A percentile compares a stretch with the other conserved stretches of the same genome.
Conservation (phyloP, 495 filamentous ascomycete species). For the Chlorociboria aeruginascens region DNA sequence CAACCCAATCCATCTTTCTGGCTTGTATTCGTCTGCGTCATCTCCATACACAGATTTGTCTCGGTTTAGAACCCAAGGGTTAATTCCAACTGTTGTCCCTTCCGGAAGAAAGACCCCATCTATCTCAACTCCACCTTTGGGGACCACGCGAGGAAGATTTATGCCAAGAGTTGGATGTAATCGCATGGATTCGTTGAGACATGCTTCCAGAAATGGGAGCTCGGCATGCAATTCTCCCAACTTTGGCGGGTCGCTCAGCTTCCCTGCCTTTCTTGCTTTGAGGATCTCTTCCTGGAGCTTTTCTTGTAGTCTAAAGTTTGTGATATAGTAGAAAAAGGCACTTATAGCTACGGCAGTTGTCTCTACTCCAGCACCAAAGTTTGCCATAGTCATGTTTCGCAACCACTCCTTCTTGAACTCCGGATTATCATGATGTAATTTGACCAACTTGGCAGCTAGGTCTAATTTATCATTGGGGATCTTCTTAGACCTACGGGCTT, state of each 20-base stretch:
- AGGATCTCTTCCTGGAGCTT: conserved; percentile 20
- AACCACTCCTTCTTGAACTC: conserved; percentile 26
- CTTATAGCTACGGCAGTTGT: conserved; percentile 34
- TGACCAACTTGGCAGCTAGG: conserved; percentile 22
- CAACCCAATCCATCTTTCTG: conserved; percentile 51
- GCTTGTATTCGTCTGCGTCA: conserved; percentile 48
- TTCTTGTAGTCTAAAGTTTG: conserved; percentile 14
- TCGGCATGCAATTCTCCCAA: conserved; percentile 1
- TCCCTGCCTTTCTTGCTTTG: conserved; percentile 1
- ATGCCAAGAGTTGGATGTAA: conserved; percentile 4
- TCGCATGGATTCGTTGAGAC: conserved; percentile 9
- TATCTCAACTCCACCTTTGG: conserved; percentile 1
- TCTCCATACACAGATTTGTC: conserved; percentile 37
- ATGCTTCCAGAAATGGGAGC: conserved; percentile 3
- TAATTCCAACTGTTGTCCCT: conserved; percentile 9
- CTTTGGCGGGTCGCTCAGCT: conserved; percentile 1
- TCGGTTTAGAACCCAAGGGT: conserved; percentile 4
- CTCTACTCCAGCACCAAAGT: conserved; percentile 36
- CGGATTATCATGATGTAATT: conserved; percentile 22
- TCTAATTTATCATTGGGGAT: not conserved
- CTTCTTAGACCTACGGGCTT: too few relatives aligned
- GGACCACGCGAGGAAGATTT: conserved; percentile 1
- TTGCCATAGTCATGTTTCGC: conserved; percentile 33
- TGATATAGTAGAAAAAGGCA: conserved; percentile 26
- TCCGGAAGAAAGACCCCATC: conserved; percentile 4